Base-by-base conservation (phyloP, 306 rosid genomes). In the Betula pendula region DNA sequence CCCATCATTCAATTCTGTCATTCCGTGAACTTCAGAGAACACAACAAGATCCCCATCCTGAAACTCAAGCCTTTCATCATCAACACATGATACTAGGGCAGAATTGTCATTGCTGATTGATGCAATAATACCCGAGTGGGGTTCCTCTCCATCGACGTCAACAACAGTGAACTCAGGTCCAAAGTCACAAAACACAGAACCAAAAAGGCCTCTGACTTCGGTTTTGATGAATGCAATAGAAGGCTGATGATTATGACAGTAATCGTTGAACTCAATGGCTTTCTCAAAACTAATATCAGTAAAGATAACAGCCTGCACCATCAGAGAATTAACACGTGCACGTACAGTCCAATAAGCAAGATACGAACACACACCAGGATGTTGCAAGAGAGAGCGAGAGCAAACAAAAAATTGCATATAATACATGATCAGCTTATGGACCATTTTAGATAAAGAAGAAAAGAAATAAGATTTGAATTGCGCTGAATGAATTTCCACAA, bases 141-240 rank as follows among this genome's bases (percentile, higher is more conserved):
- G 97, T 51, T 93, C 97, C 82, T 94, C 93, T 68, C 98, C 98
- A 83, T 89, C 93, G 80, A 92, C 96, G 71, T 92, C 98, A 42
- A 81, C 70, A 81, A 94, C 96, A 77, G 97, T 92, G 84, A 94
- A 94, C 77, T 85, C 93, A 3, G 97, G 96, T 75, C 97, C 98
- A 75, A 94, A 94, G 87, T 94, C 98, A 83, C 96, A 94, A 78
- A 94, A 94, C 33, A 90, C 88, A 5, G 92, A 89, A 79, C 98
- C 98, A 83, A 94, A 94, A 77, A 94, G 92, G 74, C 98, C 98
- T 80, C 97, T 88, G n/a, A 90, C 97, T 89, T 94, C 98, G 67
- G 93, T 73, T 83, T 89, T 92, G 48, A 94, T 89, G 81, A 94
- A 94, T 72, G 98, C 79, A 72, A 94, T 87, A 33, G 98, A 89